Evolutionary conservation across 768 basidiomycete genomes (phyloP).

Genomic region (Gloeopeniophorella convolvens): DNA sequence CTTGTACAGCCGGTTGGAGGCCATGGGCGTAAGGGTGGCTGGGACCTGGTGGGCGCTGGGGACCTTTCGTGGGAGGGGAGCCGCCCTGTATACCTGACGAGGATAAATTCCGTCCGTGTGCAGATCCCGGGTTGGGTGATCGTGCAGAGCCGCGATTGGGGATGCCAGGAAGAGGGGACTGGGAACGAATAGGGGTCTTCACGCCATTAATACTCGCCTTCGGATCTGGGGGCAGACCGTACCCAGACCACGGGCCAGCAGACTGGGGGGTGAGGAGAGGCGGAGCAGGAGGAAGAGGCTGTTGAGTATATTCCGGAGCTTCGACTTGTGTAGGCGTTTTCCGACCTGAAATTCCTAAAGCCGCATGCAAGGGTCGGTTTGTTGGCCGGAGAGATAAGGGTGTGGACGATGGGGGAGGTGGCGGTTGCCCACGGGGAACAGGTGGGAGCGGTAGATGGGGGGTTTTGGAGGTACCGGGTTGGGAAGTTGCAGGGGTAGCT

Average conservation of each 20-base stretch:
- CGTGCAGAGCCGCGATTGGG: slow-evolving; percentile 26
- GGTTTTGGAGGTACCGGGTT: slow-evolving; percentile 35
- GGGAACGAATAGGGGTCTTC: slow-evolving; percentile 27
- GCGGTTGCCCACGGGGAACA: slow-evolving; percentile 57
- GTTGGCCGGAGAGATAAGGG: slow-evolving; percentile 28
- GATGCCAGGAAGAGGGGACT: slow-evolving; percentile 36
- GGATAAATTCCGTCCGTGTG: slow-evolving; percentile 50
- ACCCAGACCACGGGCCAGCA: slow-evolving; percentile 25
- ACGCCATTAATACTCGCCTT: slow-evolving; percentile 44
- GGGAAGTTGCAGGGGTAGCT: slow-evolving; percentile 32
- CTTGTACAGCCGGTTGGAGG: slow-evolving; percentile 36
- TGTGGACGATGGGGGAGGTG: slow-evolving; percentile 25
- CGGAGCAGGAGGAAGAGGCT: slow-evolving; percentile 32
- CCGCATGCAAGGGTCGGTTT: slow-evolving; percentile 23
- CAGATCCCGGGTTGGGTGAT: slow-evolving; percentile 27
- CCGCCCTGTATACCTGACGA: slow-evolving; percentile 29
- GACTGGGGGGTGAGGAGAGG: slow-evolving; percentile 25
- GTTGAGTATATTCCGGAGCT: slow-evolving; percentile 31
- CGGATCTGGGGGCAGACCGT: slow-evolving; percentile 57
- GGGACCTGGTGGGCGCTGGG: slow-evolving; percentile 35
- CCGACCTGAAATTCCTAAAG: slow-evolving; percentile 28
- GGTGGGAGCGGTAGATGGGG: slow-evolving; percentile 65
- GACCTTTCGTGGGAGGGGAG: slow-evolving; percentile 27
- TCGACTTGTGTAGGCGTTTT: slow-evolving; percentile 58
- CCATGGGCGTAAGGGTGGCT: slow-evolving; percentile 56